Percentiles rank a stretch among this genome's conserved stretches.
phyloP scores from a whole-genome alignment of 2,329 filamentous ascomycete genomes.

The Cadophora sp. region DNA sequence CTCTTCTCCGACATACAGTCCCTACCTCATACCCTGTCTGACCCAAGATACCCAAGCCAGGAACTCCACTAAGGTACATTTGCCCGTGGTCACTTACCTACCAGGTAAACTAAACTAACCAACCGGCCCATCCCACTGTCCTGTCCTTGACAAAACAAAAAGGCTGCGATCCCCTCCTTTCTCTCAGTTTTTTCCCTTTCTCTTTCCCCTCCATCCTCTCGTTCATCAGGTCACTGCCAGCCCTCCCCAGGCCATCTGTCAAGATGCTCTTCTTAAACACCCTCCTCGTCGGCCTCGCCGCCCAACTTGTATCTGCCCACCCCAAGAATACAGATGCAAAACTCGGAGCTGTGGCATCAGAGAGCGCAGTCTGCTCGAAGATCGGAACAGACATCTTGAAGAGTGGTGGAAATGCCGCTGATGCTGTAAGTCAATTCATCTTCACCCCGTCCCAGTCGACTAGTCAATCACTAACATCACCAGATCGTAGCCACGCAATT shows the following conservation, averaged over 20 bases:
- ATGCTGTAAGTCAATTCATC: conserved; percentile 49
- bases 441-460: too few relatives aligned
- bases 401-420: conserved; percentile 63
- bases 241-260: neutral
- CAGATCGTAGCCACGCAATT: conserved; percentile 60
- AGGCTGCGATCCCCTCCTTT: neutral
- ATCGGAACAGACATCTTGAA: conserved; percentile 71
- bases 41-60: neutral
- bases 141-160: neutral
- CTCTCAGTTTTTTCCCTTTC: neutral
- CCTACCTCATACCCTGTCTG: neutral
- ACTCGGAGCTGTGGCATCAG: conserved; percentile 72
- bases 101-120: neutral
- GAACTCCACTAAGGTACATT: neutral
- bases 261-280: conserved; percentile 10
- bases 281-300: conserved; percentile 18
- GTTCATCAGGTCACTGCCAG: neutral
- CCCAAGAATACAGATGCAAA: conserved; percentile 11
- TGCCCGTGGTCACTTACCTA: neutral
- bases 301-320: conserved; percentile 4
- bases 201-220: neutral
- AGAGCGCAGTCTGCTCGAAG: conserved; percentile 70
- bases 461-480: conserved; percentile 14
- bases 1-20: neutral
- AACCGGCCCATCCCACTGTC: neutral